These are phyloP conservation scores for Chlorella sp. DNA, from an alignment of 139 green algal species.

Conservation along the genomic window DNA sequence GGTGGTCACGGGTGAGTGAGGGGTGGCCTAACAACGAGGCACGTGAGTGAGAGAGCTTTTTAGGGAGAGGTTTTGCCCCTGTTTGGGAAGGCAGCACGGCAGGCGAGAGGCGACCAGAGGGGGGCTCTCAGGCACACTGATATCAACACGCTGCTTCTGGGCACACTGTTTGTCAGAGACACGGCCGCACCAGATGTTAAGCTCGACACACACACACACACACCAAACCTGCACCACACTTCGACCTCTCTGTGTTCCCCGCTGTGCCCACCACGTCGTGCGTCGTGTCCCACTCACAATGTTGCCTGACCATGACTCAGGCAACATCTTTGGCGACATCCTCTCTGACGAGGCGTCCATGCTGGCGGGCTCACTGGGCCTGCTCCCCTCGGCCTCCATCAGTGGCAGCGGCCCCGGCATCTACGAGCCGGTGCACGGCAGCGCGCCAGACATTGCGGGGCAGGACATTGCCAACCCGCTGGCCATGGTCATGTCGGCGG, in stretches of 20 bases:
- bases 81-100: too few relatives aligned
- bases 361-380: constrained; percentile 93
- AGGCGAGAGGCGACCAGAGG: too few relatives aligned
- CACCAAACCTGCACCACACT: neutral
- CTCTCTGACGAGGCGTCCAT: constrained; percentile 97
- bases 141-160: too few relatives aligned
- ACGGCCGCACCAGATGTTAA: too few relatives aligned
- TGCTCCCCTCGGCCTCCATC: constrained; percentile 97
- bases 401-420: constrained; percentile 79
- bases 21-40: too few relatives aligned
- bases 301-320: too few relatives aligned
- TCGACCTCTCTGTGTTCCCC: neutral
- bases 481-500: constrained; percentile 88
- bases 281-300: too few relatives aligned
- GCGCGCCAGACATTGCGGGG: constrained; percentile 95
- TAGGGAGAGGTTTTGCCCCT: too few relatives aligned
- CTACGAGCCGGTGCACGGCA: constrained; percentile 97
- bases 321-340: constrained; percentile 99
- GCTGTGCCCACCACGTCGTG: too few relatives aligned
- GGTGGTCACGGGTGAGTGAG: constrained; percentile 85
- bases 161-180: too few relatives aligned
- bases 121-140: too few relatives aligned
- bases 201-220: neutral
- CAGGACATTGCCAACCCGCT: constrained; percentile 87
- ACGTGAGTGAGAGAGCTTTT: too few relatives aligned